phyloP scores from a whole-genome alignment of 257 asterid species.

The Solanum chmielewskii region DNA sequence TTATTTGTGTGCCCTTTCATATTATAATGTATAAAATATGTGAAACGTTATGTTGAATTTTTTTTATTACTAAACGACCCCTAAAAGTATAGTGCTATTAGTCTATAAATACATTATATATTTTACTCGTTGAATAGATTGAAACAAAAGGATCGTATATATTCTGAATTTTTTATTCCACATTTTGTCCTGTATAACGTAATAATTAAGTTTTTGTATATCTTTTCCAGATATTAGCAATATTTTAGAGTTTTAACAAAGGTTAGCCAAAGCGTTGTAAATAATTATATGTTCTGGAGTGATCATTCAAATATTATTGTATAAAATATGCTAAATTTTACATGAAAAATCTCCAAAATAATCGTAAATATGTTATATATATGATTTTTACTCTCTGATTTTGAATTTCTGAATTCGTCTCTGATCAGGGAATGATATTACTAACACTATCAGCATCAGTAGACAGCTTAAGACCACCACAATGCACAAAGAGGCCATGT shows the following conservation, averaged over 20 bases:
- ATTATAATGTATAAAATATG: too few relatives aligned
- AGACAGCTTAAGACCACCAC: constrained; percentile 45
- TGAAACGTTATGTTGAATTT: rapidly evolving
- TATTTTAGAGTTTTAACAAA: too few relatives aligned
- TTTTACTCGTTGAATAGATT: too few relatives aligned
- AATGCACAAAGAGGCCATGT: constrained; percentile 49
- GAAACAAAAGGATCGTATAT: too few relatives aligned
- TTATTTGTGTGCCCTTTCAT: neutral
- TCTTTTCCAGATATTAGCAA: too few relatives aligned
- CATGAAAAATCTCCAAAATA: rapidly evolving
- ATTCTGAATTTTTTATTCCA: too few relatives aligned
- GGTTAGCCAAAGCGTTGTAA: neutral
- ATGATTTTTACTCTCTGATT: rapidly evolving
- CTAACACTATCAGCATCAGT: constrained; percentile 61
- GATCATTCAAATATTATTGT: neutral
- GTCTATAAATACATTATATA: too few relatives aligned
- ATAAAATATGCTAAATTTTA: too few relatives aligned
- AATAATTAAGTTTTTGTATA: too few relatives aligned
- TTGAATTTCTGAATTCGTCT: neutral
- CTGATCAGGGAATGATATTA: constrained; percentile 53
- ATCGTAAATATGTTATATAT: neutral
- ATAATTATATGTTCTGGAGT: neutral
- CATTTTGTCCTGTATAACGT: too few relatives aligned
- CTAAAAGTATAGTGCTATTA: neutral
- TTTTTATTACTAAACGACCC: neutral